Base-by-base conservation (phyloP, 2,329 filamentous ascomycete species). In the Ceratocystis cubensis region DNA sequence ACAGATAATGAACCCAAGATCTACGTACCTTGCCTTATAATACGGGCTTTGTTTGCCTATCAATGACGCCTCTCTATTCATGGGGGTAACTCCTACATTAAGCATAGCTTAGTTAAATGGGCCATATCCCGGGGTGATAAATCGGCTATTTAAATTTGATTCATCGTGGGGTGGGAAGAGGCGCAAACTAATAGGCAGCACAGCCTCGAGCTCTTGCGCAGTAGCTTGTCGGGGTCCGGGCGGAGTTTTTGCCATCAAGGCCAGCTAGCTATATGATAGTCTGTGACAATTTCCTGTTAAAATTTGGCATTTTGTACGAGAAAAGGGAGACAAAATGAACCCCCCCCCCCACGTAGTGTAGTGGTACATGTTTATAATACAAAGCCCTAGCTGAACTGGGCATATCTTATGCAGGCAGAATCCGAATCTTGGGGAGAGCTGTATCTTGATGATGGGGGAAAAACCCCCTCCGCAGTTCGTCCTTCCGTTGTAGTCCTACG, bases 351-450 rank as follows among this genome's bases (percentile, higher is more conserved):
- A 37, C 7, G 56, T 37, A 37, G 56, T 37, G 28, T 59, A 37
- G 56, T 59, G 56, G 28, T 59, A 59, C 56, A 59, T 20, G 17
- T 59, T 28, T 59, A 59, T 37, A 37, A 37, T 59, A 59, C 56
- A 59, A 37, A 37, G 28, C 56, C 56, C 28, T 3, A 59, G 15
- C 6, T 59, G 28, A 15, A 37, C 30, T 30, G 15, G 56, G 20
- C 8, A 57, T 57, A 17, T n/a, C 53, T 22, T 17, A 57, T 57
- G 28, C 15, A 59, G 17, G 25, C 30, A 37, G 56, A 15, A 59
- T 15, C 37, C 10, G 37, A 41, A 41, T 41, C 30, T n/a, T 8
- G 17, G 56, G 13, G n/a, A 59, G 17, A 37, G 25, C 3, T 25
- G 28, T 30, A 20, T 59, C 15, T 37, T n/a, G 20, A 59, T 6